These are phyloP conservation scores for Entomortierella chlamydospora DNA, from an alignment of 192 early-diverging fungal genomes.

Conservation along the genomic window DNA sequence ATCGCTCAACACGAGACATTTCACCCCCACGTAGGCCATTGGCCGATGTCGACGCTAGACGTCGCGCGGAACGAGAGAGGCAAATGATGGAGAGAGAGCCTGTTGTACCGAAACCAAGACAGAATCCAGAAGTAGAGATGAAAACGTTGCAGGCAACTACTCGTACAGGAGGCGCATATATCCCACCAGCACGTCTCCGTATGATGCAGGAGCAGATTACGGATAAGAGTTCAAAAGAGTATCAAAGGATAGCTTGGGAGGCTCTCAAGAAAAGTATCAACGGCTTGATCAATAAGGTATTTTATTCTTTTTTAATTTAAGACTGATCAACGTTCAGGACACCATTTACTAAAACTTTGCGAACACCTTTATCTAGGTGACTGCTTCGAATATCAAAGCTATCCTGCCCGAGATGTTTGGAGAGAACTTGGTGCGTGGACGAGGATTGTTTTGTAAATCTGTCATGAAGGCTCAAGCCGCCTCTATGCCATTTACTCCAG, in stretches of 20 bases:
- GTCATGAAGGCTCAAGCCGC: conserved; percentile 92
- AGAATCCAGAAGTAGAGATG: conserved; percentile 58
- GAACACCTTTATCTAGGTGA: conserved; percentile 63
- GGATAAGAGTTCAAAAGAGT: conserved; percentile 74
- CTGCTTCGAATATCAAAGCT: conserved; percentile 89
- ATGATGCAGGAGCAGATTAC: conserved; percentile 78
- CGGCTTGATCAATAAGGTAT: conserved; percentile 91
- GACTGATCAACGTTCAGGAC: not conserved
- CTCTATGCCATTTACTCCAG: conserved; percentile 89
- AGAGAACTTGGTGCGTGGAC: conserved; percentile 92
- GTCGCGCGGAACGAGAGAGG: conserved; percentile 55
- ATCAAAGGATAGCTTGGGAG: conserved; percentile 95
- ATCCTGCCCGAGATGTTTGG: conserved; percentile 90
- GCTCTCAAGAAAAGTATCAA: conserved; percentile 94
- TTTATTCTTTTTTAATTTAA: not conserved
- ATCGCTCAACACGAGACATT: not conserved
- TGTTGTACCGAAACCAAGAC: conserved; percentile 37
- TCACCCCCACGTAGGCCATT: conserved; percentile 2
- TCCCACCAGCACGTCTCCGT: conserved; percentile 85
- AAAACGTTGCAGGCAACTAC: conserved; percentile 54
- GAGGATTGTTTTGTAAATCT: conserved; percentile 87
- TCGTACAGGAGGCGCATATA: conserved; percentile 82
- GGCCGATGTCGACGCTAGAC: conserved; percentile 28
- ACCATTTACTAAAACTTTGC: not conserved
- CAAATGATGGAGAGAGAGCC: conserved; percentile 44